These are phyloP conservation scores for Garcia nutans DNA, from an alignment of 345 rosid species.

Conservation along the genomic window DNA sequence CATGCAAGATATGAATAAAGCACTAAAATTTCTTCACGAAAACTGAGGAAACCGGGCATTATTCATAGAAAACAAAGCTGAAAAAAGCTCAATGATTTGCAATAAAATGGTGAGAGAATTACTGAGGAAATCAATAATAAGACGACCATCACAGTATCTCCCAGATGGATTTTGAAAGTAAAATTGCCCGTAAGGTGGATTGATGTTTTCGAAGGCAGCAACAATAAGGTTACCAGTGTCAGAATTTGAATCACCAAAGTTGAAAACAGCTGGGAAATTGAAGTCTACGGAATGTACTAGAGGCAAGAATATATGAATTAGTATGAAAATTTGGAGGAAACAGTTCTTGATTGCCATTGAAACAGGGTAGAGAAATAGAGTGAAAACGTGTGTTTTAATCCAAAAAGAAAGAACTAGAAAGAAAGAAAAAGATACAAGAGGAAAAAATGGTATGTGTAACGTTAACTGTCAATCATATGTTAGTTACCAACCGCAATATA, in stretches of 20 bases:
- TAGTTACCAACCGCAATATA: slow-evolving; percentile 28
- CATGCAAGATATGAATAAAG: too few species aligned
- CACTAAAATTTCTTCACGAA: not conserved
- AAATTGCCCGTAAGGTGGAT: slow-evolving; percentile 62
- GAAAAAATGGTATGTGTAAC: not conserved
- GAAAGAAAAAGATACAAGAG: not conserved
- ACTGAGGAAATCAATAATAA: slow-evolving; percentile 76
- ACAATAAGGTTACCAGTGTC: slow-evolving; percentile 82
- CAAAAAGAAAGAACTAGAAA: not conserved
- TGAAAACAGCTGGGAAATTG: slow-evolving; percentile 65
- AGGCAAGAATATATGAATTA: slow-evolving; percentile 36
- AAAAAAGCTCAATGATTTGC: not conserved
- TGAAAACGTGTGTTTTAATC: not conserved
- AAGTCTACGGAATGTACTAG: slow-evolving; percentile 42
- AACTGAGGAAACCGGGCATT: not conserved
- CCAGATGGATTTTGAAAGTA: slow-evolving; percentile 67
- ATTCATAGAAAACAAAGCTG: not conserved
- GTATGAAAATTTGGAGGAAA: slow-evolving; percentile 32
- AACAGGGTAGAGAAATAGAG: slow-evolving; percentile 11
- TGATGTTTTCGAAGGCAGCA: slow-evolving; percentile 59
- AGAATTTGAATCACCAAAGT: slow-evolving; percentile 94
- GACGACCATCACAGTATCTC: slow-evolving; percentile 88
- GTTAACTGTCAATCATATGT: slow-evolving; percentile 25
- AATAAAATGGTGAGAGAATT: slow-evolving; percentile 18
- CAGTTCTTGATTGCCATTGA: slow-evolving; percentile 36